Evolutionary conservation across 495 filamentous ascomycete species (phyloP).

Genomic region (Trichoderma gamsii): DNA sequence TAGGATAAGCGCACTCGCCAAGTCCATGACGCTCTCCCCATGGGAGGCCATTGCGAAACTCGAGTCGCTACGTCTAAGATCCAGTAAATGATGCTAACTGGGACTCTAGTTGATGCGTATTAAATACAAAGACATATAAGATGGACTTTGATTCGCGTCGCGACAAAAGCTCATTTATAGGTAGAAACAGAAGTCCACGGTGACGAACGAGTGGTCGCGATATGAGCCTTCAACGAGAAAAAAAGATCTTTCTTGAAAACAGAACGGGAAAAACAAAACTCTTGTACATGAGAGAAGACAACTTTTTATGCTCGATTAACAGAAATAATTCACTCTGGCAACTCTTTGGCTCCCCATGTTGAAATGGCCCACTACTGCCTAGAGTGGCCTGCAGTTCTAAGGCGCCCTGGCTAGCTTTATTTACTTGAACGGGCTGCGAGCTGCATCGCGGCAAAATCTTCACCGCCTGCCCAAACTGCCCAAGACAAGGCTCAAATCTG

Average conservation of each 20-base stretch:
- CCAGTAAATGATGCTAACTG: background rate
- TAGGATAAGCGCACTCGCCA: constrained; percentile 8
- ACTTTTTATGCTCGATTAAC: background rate
- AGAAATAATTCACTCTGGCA: background rate
- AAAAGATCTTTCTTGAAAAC: background rate
- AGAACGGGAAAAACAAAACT: background rate
- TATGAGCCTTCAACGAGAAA: background rate
- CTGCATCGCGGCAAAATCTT: constrained; percentile 18
- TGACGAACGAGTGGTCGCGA: background rate
- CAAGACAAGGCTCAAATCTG: constrained; percentile 9
- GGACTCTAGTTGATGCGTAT: background rate
- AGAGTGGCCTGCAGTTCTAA: background rate
- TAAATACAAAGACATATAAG: background rate
- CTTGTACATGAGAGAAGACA: background rate
- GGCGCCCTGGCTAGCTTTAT: background rate
- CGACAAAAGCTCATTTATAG: background rate
- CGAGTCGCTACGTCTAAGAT: background rate
- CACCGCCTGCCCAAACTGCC: constrained; percentile 14
- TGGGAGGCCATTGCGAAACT: constrained; percentile 1
- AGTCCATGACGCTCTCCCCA: background rate
- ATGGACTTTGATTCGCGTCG: background rate
- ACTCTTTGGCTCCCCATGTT: background rate
- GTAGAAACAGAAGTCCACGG: background rate
- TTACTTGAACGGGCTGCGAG: background rate
- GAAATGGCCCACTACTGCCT: too few relatives aligned